These are phyloP conservation scores for Mucor indicus DNA, from an alignment of 371 early-diverging fungal species.

Conservation along the genomic window DNA sequence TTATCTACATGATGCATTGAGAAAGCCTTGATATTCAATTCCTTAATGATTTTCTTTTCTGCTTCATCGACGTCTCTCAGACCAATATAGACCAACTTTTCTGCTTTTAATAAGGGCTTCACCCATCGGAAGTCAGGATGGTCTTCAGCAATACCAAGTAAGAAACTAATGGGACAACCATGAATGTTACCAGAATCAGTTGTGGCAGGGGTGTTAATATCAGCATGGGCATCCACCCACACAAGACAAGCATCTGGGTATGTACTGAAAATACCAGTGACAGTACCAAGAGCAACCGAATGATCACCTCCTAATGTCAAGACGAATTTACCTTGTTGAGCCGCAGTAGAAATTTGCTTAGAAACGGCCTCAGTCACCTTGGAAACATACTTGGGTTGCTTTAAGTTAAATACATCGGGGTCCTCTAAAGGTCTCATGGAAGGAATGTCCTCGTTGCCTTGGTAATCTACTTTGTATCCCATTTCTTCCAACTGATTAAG, in stretches of 20 bases:
- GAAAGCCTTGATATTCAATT: slow-evolving; percentile 86
- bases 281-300: slow-evolving; percentile 88
- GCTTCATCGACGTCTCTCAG: slow-evolving; percentile 90
- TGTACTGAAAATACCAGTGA: slow-evolving; percentile 77
- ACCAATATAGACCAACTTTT: slow-evolving; percentile 93
- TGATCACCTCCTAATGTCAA: slow-evolving; percentile 97
- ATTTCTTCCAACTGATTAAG: slow-evolving; percentile 78
- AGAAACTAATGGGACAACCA: slow-evolving; percentile 92
- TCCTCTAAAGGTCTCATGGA: slow-evolving; percentile 60
- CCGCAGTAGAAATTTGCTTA: slow-evolving; percentile 55
- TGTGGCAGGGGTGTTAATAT: slow-evolving; percentile 93
- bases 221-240: slow-evolving; percentile 97
- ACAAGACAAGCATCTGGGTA: slow-evolving; percentile 87
- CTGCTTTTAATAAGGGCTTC: slow-evolving; percentile 69
- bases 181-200: slow-evolving; percentile 94
- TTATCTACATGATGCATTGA: slow-evolving; percentile 96
- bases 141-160: slow-evolving; percentile 78
- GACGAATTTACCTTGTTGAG: slow-evolving; percentile 74
- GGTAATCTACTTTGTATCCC: slow-evolving; percentile 75
- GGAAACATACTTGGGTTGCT: slow-evolving; percentile 85
- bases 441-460: slow-evolving; percentile 62
- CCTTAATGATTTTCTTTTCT: slow-evolving; percentile 80
- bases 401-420: slow-evolving; percentile 72
- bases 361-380: slow-evolving; percentile 71
- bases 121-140: slow-evolving; percentile 83